Evolutionary conservation across 129 eudicot genomes (phyloP), one percentile per base, ranked within the genome.

Genomic region (Smallanthus sonchifolius): DNA sequence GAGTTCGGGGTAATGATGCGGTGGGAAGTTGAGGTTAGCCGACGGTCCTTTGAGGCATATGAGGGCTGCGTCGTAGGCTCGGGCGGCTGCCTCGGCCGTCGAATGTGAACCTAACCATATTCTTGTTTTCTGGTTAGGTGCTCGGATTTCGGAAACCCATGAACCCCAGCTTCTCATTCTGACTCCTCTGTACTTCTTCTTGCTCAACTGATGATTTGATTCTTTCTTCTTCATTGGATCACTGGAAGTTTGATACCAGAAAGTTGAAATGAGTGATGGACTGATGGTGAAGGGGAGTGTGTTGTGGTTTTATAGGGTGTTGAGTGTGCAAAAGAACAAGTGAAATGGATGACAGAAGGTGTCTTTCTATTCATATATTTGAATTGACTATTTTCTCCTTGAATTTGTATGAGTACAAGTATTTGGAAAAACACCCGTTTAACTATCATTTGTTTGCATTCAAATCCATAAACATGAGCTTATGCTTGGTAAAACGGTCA

Each of bases 131-230:
- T 89, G 98, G 76, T 87, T 89, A 0, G 98, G 98, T 40, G 98
- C 98, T 71, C 98, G 85, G 20, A 92, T 87, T 67, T 92, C 98
- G 0, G 94, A 87, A 2, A 92, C 98, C 89, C 90, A 92, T 30
- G 98, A 92, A 0, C 98, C 98, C 98, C 98, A 92, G 67, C 96
- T 92, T 67, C 98, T 89, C 87, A 92, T 92, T 71, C 98, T 76
- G 10, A 92, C 98, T 63, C 98, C 98, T 51, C 79, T 92, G 85
- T 69, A 92, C 77, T 89, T 92, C 81, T 87, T 92, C 73, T 82
- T 91, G 42, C 43, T 67, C 15, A 86, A 61, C 7, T 37, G 64
- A 3, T 65, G 20, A 70, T 10, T 62, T 38, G 4, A 9, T 15
- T 78, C 82, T 70, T 78, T 78, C 38, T n/a, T 70, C 70, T 78